Conservation (phyloP, 208 protist species). For the Leishmania tropica region DNA sequence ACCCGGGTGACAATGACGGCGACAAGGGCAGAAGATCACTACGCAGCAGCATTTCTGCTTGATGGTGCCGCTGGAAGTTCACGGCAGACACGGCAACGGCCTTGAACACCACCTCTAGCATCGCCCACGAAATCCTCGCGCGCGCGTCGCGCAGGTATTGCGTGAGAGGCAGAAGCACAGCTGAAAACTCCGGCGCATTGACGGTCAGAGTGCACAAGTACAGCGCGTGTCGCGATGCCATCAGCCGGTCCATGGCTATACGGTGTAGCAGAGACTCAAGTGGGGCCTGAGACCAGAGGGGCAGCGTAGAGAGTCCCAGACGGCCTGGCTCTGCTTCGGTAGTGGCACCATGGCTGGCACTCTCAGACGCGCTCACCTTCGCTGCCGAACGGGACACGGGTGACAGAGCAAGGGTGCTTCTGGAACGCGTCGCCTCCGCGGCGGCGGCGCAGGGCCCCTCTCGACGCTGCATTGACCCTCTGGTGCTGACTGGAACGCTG, state of each 20-base stretch:
- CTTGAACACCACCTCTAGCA: conserved; percentile 38
- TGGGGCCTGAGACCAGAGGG: conserved; percentile 22
- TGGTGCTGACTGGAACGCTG: background rate
- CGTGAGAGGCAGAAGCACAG: conserved; percentile 25
- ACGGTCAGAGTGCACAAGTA: conserved; percentile 37
- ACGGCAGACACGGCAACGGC: conserved; percentile 33
- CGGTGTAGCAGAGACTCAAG: conserved; percentile 35
- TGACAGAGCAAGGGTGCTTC: background rate
- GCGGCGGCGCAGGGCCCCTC: background rate
- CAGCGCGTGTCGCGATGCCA: conserved; percentile 31
- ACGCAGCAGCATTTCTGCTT: conserved; percentile 20
- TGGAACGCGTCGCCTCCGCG: too few species aligned
- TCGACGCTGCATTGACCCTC: background rate
- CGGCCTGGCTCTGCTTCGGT: background rate
- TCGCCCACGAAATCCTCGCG: conserved; percentile 20
- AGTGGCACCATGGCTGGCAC: background rate
- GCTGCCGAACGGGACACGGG: background rate
- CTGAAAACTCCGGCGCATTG: conserved; percentile 28
- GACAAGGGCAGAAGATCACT: background rate
- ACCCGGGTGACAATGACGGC: background rate
- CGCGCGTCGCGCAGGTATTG: conserved; percentile 34
- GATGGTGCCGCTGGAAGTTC: conserved; percentile 30
- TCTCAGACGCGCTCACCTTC: background rate
- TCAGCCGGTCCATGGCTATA: conserved; percentile 24
- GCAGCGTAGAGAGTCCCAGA: background rate